Evolutionary conservation across 1,284 basidiomycete genomes (phyloP), one percentile per base, ranked within the genome.

Genomic region (Ganoderma leucocontextum): DNA sequence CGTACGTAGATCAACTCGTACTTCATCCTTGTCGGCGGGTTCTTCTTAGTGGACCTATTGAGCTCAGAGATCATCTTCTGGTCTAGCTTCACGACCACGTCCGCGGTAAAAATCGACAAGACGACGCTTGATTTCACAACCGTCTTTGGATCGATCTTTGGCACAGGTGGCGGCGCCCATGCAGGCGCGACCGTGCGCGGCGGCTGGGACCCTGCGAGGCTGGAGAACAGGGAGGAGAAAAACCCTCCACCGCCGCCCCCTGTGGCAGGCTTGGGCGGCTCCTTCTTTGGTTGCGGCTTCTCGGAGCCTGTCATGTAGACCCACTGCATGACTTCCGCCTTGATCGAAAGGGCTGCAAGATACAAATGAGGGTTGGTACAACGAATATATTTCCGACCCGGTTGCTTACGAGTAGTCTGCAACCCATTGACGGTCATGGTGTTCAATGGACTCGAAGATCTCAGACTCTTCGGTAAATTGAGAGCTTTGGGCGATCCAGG

Each of bases 1-100:
- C 89, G 67, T 65, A 94, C 93, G 82, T 95, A 99, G 55, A 99
- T 95, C 25, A 99, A 83, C 73, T 94, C 91, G 66, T 95, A 92
- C 60, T 88, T 90, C 76, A 97, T 89, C 64, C 84, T 87, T 9
- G 82, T 83, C 0, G 98, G 98, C 0, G 96, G 93, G 53, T 94
- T 91, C 84, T 99, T 99, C 87, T 98, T 98, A 0, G 97, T 99
- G 10, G 95, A 95, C 62, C 97, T 86, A 74, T 95, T 88, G 41
- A 99, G 85, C 78, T 99, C 97, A 2, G 85, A 79, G 0, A 87
- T 86, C 71, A 96, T 88, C 70, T 93, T 91, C 70, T 88, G 84
- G 69, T 92, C 90, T 3, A 97, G 82, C 22, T 84, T 86, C 25
- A 98, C 93, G 67, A 87, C 86, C 49, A 97, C 86, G 59, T 94